Percentiles rank a stretch among this genome's conserved stretches.
Conservation (phyloP, 495 filamentous ascomycete species). For the Astrothelium macrocarpum region DNA sequence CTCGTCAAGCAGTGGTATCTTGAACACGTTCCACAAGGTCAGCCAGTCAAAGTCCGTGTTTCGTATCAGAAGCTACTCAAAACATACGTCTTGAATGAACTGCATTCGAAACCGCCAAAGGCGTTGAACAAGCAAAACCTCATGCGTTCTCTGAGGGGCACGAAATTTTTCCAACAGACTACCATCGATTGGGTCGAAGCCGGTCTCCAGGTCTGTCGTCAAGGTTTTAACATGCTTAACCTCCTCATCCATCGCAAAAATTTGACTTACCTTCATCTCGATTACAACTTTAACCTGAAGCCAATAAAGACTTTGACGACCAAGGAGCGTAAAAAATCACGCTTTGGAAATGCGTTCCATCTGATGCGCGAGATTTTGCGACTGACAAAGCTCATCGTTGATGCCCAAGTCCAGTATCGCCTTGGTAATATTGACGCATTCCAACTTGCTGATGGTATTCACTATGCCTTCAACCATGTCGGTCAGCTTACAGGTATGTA, state of each 20-base stretch:
- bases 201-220: conserved; percentile 93
- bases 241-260: conserved; percentile 97
- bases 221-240: conserved; percentile 99
- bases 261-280: conserved; percentile 93
- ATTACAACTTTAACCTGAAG: conserved; percentile 99
- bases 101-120: conserved; percentile 91
- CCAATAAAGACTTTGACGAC: conserved; percentile 98
- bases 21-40: conserved; percentile 84
- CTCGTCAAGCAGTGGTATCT: conserved; percentile 98
- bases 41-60: conserved; percentile 96
- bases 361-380: conserved; percentile 98
- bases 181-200: conserved; percentile 99
- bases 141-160: conserved; percentile 79
- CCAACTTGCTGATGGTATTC: conserved; percentile 95
- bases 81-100: conserved; percentile 89
- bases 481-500: conserved; percentile 99
- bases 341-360: conserved; percentile 99
- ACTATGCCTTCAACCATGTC: conserved; percentile 99
- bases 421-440: conserved; percentile 98
- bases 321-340: conserved; percentile 98
- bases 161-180: conserved; percentile 99
- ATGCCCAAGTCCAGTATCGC: conserved; percentile 96
- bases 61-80: conserved; percentile 98
- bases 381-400: conserved; percentile 94
- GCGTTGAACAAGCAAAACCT: conserved; percentile 91